Conservation (phyloP, 768 basidiomycete species). For the Boletus fagicola region DNA sequence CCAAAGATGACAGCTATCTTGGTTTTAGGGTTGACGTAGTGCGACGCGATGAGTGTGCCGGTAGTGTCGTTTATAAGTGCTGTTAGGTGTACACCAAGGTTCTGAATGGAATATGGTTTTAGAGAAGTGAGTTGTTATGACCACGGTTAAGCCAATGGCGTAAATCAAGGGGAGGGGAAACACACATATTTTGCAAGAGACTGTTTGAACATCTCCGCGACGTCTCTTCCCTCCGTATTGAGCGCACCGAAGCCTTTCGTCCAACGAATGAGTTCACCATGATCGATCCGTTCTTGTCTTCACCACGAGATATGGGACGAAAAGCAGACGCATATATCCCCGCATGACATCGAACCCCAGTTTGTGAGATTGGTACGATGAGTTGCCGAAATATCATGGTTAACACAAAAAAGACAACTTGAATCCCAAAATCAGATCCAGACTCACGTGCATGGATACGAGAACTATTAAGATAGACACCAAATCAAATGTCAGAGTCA, state of each 20-base stretch:
- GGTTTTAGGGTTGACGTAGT: conserved; percentile 88
- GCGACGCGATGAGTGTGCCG: conserved; percentile 94
- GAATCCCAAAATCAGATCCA: background rate
- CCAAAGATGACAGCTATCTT: conserved; percentile 97
- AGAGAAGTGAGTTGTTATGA: background rate
- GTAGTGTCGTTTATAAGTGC: conserved; percentile 98
- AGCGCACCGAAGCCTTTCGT: conserved; percentile 97
- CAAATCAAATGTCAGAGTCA: conserved; percentile 6
- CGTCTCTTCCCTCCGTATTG: conserved; percentile 90
- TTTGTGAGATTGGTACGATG: background rate
- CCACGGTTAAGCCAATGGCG: background rate
- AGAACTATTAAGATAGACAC: conserved; percentile 58
- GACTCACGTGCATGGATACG: conserved; percentile 89
- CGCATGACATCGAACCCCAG: background rate
- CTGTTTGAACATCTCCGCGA: conserved; percentile 88
- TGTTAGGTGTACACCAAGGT: conserved; percentile 78
- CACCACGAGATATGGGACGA: background rate
- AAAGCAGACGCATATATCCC: background rate
- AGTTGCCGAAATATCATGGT: background rate
- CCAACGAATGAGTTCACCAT: conserved; percentile 94
- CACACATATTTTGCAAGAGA: conserved; percentile 76
- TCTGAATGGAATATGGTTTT: conserved; percentile 38
- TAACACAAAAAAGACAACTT: background rate
- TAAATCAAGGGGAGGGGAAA: conserved; percentile 12
- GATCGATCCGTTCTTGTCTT: conserved; percentile 93